Base-by-base conservation (phyloP, 2,329 filamentous ascomycete genomes). In the Pseudocercospora crystallina region DNA sequence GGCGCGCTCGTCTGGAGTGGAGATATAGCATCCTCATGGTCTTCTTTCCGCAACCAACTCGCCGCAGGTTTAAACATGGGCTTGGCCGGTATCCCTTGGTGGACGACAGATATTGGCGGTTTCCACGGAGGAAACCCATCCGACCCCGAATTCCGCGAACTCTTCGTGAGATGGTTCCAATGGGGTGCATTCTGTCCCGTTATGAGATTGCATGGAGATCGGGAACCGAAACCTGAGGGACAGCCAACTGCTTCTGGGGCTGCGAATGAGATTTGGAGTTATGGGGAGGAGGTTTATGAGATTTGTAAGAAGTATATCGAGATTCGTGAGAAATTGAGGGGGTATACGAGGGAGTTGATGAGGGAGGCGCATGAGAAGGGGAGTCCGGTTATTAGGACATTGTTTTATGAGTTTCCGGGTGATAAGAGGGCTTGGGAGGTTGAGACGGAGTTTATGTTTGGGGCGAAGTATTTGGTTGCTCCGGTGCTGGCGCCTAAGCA, bases 91-190 rank as follows among this genome's bases (percentile, higher is more conserved):
- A 74, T 86, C 8, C 77, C 82, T 0, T 86, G 83, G 83, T 87
- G 82, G 81, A 87, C 84, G 0, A 87, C 83, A 0, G 84, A 87
- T 58, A 86, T 87, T 45, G 84, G 84, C 1, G 84, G 84, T 0
- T 87, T 87, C 61, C 83, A 86, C 60, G 83, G 83, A 5, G 84
- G 84, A 0, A 74, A 83, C 53, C 80, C 82, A 0, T 65, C 71
- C 1, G 76, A 84, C 40, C 67, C 71, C 1, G 71, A 60, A 0
- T 87, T 86, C 66, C 73, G 81, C 7, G 84, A 87, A 61, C 68
- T 87, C 0, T 81, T 86, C 51, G 78, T 82, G 1, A 71, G 84
- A 2, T 87, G 84, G 84, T 87, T 87, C 65, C 83, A 86, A 60
- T 87, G 83, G 82, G 83, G 80, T 0, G 71, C 82, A 0, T 86